phyloP scores from a whole-genome alignment of 345 rosid species.

The Boechera divaricarpa region DNA sequence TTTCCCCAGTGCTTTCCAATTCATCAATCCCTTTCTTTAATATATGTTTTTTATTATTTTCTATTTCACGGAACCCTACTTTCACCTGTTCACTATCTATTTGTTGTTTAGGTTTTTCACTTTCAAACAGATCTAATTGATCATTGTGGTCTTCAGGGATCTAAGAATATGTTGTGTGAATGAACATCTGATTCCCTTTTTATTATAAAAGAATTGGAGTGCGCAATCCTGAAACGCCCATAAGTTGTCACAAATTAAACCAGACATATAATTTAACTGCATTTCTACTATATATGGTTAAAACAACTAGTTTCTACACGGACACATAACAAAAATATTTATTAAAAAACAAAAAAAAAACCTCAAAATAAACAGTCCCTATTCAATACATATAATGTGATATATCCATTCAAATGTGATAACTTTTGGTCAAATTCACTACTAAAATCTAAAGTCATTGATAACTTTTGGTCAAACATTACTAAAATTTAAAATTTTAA shows the following conservation, averaged over 20 bases:
- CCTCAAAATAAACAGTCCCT: neutral
- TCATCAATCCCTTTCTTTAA: conserved; percentile 43
- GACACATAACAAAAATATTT: neutral
- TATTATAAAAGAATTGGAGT: conserved; percentile 1
- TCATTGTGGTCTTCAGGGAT: conserved; percentile 30
- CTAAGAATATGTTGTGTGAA: conserved; percentile 17
- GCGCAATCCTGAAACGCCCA: neutral
- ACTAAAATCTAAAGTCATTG: conserved; percentile 28
- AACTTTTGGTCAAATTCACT: conserved; percentile 17
- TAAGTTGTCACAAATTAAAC: neutral
- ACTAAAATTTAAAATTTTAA: conserved; percentile 4
- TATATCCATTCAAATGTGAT: neutral
- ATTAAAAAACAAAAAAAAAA: too few species aligned
- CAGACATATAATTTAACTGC: neutral
- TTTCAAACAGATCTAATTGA: conserved; percentile 19
- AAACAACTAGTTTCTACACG: neutral
- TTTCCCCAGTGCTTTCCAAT: conserved; percentile 43
- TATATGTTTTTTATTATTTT: neutral
- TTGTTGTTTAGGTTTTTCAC: conserved; percentile 33
- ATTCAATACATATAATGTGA: neutral
- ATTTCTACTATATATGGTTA: neutral
- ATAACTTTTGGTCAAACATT: conserved; percentile 42
- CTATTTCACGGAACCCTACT: conserved; percentile 28
- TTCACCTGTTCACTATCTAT: conserved; percentile 22
- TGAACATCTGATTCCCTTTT: conserved; percentile 35